Evolutionary conservation across 2,329 filamentous ascomycete species (phyloP).

Genomic region (Penicillium expansum): DNA sequence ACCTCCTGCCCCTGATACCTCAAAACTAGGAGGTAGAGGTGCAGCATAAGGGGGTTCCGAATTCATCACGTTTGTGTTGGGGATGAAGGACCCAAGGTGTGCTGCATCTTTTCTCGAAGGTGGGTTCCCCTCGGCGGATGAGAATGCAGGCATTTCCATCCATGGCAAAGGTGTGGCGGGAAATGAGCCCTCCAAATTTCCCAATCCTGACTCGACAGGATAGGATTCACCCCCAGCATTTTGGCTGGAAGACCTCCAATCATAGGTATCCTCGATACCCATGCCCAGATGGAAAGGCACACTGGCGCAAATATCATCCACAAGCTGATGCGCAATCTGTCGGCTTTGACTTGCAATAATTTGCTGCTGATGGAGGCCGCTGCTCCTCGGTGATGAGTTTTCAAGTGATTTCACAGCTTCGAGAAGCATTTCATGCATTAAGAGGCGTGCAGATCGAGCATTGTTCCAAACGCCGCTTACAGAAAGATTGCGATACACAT

Average conservation of each 20-base stretch:
- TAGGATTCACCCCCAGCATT: neutral
- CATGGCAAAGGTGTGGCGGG: neutral
- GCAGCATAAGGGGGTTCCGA: neutral
- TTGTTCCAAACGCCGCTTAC: constrained; percentile 13
- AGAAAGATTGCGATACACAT: constrained; percentile 7
- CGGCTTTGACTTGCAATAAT: constrained; percentile 1
- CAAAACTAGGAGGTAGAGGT: neutral
- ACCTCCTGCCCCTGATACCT: constrained; percentile 5
- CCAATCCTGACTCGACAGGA: neutral
- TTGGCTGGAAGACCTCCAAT: neutral
- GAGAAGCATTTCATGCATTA: constrained; percentile 13
- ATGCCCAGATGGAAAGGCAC: constrained; percentile 12
- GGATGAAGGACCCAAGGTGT: neutral
- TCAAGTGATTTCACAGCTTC: neutral
- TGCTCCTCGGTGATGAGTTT: neutral
- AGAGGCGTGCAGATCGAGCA: constrained; percentile 5
- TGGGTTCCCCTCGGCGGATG: neutral
- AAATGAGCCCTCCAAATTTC: neutral
- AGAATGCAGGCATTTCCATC: neutral
- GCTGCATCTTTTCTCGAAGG: neutral
- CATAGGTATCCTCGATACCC: neutral
- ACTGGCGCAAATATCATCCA: constrained; percentile 14
- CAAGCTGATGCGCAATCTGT: neutral
- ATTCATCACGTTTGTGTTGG: neutral
- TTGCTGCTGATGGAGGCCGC: neutral